These are phyloP conservation scores for Tolypocladium tundrense DNA, from an alignment of 2,329 filamentous ascomycete species.

Conservation along the genomic window DNA sequence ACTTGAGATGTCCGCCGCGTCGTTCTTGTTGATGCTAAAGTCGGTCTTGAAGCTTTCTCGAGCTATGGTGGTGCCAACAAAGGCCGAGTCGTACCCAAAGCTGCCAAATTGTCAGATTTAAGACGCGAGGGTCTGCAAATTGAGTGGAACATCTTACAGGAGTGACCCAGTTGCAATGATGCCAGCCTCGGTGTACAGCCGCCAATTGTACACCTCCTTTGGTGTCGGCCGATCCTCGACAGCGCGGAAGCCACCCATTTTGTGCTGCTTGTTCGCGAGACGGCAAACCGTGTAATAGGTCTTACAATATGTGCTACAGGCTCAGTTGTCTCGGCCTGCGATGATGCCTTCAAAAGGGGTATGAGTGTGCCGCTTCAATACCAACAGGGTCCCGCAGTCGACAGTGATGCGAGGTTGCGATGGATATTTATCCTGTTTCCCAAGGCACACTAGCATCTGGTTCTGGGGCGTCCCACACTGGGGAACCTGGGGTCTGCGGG, in stretches of 20 bases:
- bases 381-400: too few relatives aligned
- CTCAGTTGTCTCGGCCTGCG: too few relatives aligned
- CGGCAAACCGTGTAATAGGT: too few relatives aligned
- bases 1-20: conserved; percentile 20
- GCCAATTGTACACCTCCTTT: conserved; percentile 43
- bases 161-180: conserved; percentile 37
- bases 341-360: too few relatives aligned
- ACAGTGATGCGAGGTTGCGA: too few relatives aligned
- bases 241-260: conserved; percentile 31
- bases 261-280: background rate
- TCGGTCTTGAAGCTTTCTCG: conserved; percentile 35
- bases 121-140: background rate
- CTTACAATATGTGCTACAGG: too few relatives aligned
- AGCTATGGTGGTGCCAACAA: conserved; percentile 44
- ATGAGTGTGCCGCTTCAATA: too few relatives aligned
- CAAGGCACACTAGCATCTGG: too few relatives aligned
- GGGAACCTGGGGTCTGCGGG: too few relatives aligned
- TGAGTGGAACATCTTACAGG: conserved; percentile 14
- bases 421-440: too few relatives aligned
- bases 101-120: conserved; percentile 12
- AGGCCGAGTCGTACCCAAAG: conserved; percentile 43
- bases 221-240: conserved; percentile 46
- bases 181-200: conserved; percentile 35
- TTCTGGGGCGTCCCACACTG: too few relatives aligned
- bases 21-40: conserved; percentile 18